phyloP scores from a whole-genome alignment of 257 asterid species.

The Catharanthus roseus region DNA sequence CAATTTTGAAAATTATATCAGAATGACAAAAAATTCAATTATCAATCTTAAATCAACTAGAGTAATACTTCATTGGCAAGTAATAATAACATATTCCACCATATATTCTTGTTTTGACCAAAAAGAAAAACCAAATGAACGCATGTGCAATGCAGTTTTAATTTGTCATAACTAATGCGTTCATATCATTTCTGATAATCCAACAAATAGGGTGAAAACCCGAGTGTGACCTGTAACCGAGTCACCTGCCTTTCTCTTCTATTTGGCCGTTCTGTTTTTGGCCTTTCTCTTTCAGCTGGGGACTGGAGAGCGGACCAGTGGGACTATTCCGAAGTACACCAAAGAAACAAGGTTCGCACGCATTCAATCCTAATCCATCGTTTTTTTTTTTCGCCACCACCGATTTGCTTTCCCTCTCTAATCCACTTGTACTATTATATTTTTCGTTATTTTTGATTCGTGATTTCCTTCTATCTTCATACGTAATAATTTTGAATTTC shows the following conservation, averaged over 20 bases:
- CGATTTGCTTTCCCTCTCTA: background rate
- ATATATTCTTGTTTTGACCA: no score
- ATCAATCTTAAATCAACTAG: no score
- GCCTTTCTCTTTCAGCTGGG: no score
- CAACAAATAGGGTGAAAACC: background rate
- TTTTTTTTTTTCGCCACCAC: background rate
- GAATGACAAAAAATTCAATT: no score
- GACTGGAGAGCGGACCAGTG: background rate
- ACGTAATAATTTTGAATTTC: background rate
- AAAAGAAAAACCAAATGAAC: no score
- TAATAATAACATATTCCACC: no score
- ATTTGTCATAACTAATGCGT: no score
- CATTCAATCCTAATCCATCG: slow-evolving; percentile 14
- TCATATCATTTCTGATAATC: background rate
- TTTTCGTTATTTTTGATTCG: background rate
- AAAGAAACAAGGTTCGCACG: slow-evolving; percentile 24
- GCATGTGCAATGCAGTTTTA: no score
- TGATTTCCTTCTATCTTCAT: background rate
- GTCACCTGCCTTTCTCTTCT: background rate
- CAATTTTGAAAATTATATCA: no score
- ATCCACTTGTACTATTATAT: no score
- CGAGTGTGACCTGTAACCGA: background rate
- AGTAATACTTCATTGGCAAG: no score
- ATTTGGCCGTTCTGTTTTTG: background rate
- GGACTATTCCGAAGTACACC: slow-evolving; percentile 2